These are phyloP conservation scores for Wallemia mellicola DNA, from an alignment of 1,284 basidiomycete species.

Conservation along the genomic window DNA sequence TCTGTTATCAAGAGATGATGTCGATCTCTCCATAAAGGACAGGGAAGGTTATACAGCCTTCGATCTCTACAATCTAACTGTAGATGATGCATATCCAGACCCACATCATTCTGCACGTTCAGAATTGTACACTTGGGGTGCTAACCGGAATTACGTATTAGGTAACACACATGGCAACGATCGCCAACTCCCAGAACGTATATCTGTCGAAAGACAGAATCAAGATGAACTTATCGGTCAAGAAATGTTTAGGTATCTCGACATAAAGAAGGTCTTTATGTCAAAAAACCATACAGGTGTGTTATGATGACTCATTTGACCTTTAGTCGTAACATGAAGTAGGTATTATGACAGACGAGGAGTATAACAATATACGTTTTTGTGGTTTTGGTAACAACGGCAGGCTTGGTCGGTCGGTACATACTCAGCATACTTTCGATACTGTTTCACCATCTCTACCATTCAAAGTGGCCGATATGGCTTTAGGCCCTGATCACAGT, in stretches of 20 bases:
- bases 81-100: conserved; percentile 30
- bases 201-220: conserved; percentile 19
- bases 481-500: conserved; percentile 80
- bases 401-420: conserved; percentile 41
- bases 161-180: conserved; percentile 58
- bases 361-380: conserved; percentile 2
- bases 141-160: conserved; percentile 56
- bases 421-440: conserved; percentile 47
- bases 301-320: too few relatives aligned
- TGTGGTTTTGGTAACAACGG: background rate
- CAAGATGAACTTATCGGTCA: conserved; percentile 9
- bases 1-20: conserved; percentile 40
- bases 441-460: conserved; percentile 28
- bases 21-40: conserved; percentile 49
- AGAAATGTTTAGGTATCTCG: conserved; percentile 1
- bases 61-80: conserved; percentile 73
- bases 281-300: background rate
- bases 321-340: too few relatives aligned
- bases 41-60: conserved; percentile 71
- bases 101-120: conserved; percentile 19
- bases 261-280: background rate
- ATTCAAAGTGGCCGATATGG: conserved; percentile 29
- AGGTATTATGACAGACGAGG: conserved; percentile 3
- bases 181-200: conserved; percentile 45
- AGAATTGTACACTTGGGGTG: conserved; percentile 70